phyloP scores from a whole-genome alignment of 1,284 basidiomycete species.

The Puccinia polysora region DNA sequence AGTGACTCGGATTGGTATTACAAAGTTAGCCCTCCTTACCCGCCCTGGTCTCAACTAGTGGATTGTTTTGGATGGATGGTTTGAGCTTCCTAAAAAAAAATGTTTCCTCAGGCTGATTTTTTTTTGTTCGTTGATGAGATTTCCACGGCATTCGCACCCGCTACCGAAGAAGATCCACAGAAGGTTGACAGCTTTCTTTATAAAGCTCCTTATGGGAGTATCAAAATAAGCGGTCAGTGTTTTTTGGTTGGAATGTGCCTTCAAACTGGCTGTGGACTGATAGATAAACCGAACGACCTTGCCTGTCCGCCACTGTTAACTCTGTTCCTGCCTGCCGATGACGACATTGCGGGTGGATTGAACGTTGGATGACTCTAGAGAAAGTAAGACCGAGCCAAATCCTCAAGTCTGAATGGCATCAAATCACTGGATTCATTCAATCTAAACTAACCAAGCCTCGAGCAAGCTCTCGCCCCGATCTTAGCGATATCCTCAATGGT shows the following conservation, averaged over 20 bases:
- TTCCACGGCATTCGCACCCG: not conserved
- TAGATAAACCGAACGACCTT: no score
- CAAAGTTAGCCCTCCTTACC: not conserved
- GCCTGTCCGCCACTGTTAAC: no score
- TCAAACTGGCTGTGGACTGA: no score
- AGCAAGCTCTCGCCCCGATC: not conserved
- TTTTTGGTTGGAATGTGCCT: no score
- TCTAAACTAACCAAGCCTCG: not conserved
- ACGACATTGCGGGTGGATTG: no score
- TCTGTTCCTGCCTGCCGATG: not conserved
- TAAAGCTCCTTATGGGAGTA: constrained; percentile 5
- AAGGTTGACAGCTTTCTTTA: not conserved
- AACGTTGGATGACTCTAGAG: not conserved
- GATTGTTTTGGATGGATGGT: not conserved
- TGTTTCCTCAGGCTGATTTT: no score
- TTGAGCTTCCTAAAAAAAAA: no score
- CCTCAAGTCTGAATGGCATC: constrained; percentile 5
- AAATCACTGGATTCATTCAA: constrained; percentile 1
- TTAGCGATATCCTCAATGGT: not conserved
- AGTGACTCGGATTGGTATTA: constrained; percentile 21
- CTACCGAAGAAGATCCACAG: not conserved
- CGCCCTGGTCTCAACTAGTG: not conserved
- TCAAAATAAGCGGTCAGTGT: constrained; percentile 3
- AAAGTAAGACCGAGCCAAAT: constrained; percentile 14
- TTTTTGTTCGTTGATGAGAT: not conserved